These are phyloP conservation scores for Arabidopsis arenosa DNA, from an alignment of 345 rosid genomes.

Conservation along the genomic window DNA sequence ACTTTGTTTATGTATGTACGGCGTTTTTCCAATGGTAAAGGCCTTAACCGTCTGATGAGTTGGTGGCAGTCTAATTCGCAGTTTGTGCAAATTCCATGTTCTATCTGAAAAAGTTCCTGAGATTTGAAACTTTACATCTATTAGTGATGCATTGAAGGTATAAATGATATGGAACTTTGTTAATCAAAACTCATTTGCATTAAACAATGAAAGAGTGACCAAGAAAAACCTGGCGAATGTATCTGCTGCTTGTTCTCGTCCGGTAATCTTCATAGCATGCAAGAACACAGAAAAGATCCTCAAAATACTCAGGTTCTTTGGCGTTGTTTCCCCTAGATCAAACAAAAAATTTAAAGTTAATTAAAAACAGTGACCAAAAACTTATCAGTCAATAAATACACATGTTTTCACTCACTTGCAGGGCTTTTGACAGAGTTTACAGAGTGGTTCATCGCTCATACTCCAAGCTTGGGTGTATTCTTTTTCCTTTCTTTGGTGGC, in stretches of 20 bases:
- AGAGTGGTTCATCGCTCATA: slow-evolving; percentile 73
- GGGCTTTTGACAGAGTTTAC: slow-evolving; percentile 87
- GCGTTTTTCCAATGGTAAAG: slow-evolving; percentile 71
- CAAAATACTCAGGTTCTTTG: slow-evolving; percentile 84
- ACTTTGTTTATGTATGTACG: slow-evolving; percentile 56
- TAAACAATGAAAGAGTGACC: slow-evolving; percentile 21
- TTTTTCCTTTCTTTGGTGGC: slow-evolving; percentile 66
- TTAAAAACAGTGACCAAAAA: not conserved
- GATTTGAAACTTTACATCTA: slow-evolving; percentile 29
- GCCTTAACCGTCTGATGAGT: slow-evolving; percentile 71
- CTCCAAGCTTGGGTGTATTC: slow-evolving; percentile 89
- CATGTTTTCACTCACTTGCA: slow-evolving; percentile 64
- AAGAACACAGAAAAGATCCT: slow-evolving; percentile 90
- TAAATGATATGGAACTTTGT: slow-evolving; percentile 12
- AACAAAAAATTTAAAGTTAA: slow-evolving; percentile 16
- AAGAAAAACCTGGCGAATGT: slow-evolving; percentile 73
- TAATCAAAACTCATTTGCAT: not conserved
- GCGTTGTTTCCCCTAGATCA: slow-evolving; percentile 71
- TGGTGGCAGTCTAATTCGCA: slow-evolving; percentile 89
- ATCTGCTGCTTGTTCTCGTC: slow-evolving; percentile 76
- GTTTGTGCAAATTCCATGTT: slow-evolving; percentile 81
- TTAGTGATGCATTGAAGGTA: slow-evolving; percentile 24
- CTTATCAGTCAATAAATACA: not conserved
- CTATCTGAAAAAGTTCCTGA: slow-evolving; percentile 90
- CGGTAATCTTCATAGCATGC: slow-evolving; percentile 90